Evolutionary conservation across 257 asterid genomes (phyloP), one percentile per base, ranked within the genome.

Genomic region (Jacaranda copaia): DNA sequence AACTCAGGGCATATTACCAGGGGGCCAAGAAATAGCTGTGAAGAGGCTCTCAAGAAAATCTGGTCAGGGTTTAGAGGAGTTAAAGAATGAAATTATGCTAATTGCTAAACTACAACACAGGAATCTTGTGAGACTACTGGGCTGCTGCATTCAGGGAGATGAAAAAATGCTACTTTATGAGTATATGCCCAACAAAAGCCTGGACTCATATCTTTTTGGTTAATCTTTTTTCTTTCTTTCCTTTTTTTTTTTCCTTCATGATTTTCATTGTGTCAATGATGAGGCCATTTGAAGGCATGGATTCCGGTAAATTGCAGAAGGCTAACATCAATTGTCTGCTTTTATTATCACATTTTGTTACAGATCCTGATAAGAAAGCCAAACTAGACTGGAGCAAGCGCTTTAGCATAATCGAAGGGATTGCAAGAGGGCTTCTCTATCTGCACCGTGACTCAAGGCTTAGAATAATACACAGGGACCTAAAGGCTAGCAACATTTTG

Each of bases 401-500:
- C 19, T 87, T 89, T 48, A 78, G 35, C 43, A 89, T 94, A 69
- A 92, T 94, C 40, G 94, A 88, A 85, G 98, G 97, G 76, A 91
- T 94, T 57, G 98, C 97, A 7, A 75, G 98, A 83, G 98, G 98
- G 73, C 90, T 94, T 73, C 78, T 92, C 5, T 94, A 94, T 86
- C 89, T 90, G 71, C 98, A 94, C 74, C 88, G 97, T 14, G 98
- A 94, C 84, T 94, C 98, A 8, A 90, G 97, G 80, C 90, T 94
- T 4, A 85, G 96, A 71, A 92, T 92, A 55, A 89, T 94, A 73
- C 98, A 94, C 73, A 78, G 97, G 66, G 98, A 94, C 74, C 79
- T 94, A 45, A 94, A 94, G 84, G 95, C 90, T 0, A 91, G 98
- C 86, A 94, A 94, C 81, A 92, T 94, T 79, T 76, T 94, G 81